These are phyloP conservation scores for Argentina anserina DNA, from an alignment of 306 rosid species.

Conservation along the genomic window DNA sequence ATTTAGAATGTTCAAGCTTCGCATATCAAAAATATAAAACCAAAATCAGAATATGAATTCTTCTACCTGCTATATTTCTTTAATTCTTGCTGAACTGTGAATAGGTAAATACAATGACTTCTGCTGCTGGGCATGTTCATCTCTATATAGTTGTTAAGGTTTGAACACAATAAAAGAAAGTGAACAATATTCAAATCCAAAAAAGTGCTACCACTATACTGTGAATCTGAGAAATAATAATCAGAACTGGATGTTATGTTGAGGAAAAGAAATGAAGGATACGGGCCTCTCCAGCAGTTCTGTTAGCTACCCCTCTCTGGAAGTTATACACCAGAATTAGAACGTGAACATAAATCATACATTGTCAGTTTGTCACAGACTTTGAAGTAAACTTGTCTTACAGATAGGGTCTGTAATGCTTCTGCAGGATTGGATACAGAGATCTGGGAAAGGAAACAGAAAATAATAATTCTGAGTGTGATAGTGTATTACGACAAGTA, in stretches of 20 bases:
- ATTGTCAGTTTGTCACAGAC: background rate
- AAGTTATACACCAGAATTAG: constrained; percentile 29
- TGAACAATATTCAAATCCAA: background rate
- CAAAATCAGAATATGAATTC: background rate
- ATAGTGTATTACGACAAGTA: background rate
- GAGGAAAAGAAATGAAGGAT: constrained; percentile 37
- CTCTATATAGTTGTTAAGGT: constrained; percentile 45
- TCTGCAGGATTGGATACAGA: constrained; percentile 40
- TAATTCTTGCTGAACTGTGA: constrained; percentile 57
- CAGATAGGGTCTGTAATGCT: constrained; percentile 63
- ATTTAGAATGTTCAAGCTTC: constrained; percentile 21
- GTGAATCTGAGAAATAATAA: background rate
- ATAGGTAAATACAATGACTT: constrained; percentile 77
- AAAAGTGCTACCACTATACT: background rate
- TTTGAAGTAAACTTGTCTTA: constrained; percentile 41
- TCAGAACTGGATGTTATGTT: too few species aligned
- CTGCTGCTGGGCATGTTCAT: constrained; percentile 88
- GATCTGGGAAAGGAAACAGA: constrained; percentile 36
- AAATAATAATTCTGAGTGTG: constrained; percentile 4
- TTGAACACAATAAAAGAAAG: constrained; percentile 19
- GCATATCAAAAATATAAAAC: constrained; percentile 8
- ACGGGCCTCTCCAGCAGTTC: constrained; percentile 91
- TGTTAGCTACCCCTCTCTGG: constrained; percentile 79
- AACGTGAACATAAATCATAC: constrained; percentile 11
- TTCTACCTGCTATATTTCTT: constrained; percentile 46